Evolutionary conservation across 768 basidiomycete genomes (phyloP), one percentile per base, ranked within the genome.

Genomic region (Hygrocybe punicea): DNA sequence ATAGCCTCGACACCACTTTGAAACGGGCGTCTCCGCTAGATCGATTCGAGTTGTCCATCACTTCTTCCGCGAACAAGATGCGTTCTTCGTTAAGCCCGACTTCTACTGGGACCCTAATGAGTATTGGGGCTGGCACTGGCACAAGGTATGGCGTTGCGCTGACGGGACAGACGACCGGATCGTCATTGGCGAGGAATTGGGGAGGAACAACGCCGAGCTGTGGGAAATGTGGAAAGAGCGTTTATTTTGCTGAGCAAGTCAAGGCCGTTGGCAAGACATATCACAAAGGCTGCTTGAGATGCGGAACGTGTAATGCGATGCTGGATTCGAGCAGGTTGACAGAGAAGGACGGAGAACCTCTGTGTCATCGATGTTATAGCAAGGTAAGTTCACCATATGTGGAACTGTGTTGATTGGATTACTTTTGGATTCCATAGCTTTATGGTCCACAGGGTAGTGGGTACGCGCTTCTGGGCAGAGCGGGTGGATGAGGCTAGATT

Each of bases 201-300:
- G 84, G 81, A 35, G 78, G 80, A 19, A 81, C 47, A 14, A 62
- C 83, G 7, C 87, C 89, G 17, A 65, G 66, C 17, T 93, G 91
- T 62, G 83, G 85, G 8, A 78, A 79, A 55, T 93, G 91, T 61
- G 76, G 75, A 36, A 84, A 87, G 78, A 85, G 79, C 51, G 91
- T 93, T 9, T 93, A 89, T 72, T 92, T 93, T 65, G 90, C 91
- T 13, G 90, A 93, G 68, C 89, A 90, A 80, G 89, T 89, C 57
- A 90, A 89, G 69, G 90, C 90, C 1, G 79, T 89, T 13, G 87
- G 87, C 7, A 87, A 89, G 76, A 88, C 85, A 14, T 93, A 78
- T 71, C 91, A 93, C 61, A 90, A 89, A 64, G 74, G 71, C 14
- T 93, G 91, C 64, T 69, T 93, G 61, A 76, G 90, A n/a, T 93